Evolutionary conservation across 768 basidiomycete genomes (phyloP).

Genomic region (Boletus pseudo-olivaceus): DNA sequence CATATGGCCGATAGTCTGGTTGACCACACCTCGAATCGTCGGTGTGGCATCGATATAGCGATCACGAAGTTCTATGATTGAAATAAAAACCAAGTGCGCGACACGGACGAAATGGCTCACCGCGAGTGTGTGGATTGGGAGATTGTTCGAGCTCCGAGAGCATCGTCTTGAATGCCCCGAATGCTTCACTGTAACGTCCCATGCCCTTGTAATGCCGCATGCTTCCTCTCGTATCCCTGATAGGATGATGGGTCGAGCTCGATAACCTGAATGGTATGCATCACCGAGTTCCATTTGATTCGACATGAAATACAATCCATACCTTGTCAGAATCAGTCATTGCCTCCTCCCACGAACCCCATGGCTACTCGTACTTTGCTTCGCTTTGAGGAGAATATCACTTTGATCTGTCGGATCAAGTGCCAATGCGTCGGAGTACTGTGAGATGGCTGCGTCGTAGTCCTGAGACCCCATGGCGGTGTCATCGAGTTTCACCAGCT

Average conservation of each 20-base stretch:
- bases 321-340: constrained; percentile 8
- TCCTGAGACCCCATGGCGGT: background rate
- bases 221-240: background rate
- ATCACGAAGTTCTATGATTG: background rate
- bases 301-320: background rate
- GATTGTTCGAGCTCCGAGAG: background rate
- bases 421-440: background rate
- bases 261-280: background rate
- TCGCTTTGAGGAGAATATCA: constrained; percentile 3
- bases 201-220: background rate
- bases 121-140: background rate
- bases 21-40: background rate
- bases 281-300: no score
- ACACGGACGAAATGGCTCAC: background rate
- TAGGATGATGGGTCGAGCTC: background rate
- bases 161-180: background rate
- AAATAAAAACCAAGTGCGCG: background rate
- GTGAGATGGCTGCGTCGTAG: background rate
- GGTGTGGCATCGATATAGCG: background rate
- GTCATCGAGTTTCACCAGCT: background rate
- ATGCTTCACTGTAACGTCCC: background rate
- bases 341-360: background rate
- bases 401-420: rapidly evolving
- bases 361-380: background rate
- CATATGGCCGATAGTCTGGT: background rate